Percentiles rank a stretch among this genome's conserved stretches.
Conservation (phyloP, 129 eudicot species). For the Flaveria ramosissima region DNA sequence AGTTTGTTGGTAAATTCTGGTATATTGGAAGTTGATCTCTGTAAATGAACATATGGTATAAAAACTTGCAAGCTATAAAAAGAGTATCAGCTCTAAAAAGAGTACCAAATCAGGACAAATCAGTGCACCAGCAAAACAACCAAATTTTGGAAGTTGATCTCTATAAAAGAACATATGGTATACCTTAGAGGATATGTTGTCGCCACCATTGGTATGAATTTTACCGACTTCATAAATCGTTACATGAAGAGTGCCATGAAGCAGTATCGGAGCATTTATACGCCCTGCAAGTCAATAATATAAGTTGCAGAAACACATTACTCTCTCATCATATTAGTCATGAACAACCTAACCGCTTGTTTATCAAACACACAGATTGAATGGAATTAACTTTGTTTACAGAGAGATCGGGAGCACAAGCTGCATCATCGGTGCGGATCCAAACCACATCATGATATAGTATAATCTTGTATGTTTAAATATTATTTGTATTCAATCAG, state of each 20-base stretch:
- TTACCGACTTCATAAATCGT: constrained; percentile 44
- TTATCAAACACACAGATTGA: background rate
- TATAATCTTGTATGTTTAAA: too few relatives aligned
- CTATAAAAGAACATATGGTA: background rate
- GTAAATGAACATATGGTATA: too few relatives aligned
- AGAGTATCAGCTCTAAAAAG: background rate
- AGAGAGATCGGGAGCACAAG: too few relatives aligned
- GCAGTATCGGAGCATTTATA: constrained; percentile 34
- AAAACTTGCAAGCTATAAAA: too few relatives aligned
- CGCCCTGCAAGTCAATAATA: constrained; percentile 23
- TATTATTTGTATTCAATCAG: too few relatives aligned
- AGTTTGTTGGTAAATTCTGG: too few relatives aligned
- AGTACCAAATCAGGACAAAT: background rate
- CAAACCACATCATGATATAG: too few relatives aligned
- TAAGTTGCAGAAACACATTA: constrained; percentile 13
- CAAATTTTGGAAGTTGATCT: background rate
- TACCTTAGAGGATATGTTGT: constrained; percentile 37
- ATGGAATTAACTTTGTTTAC: background rate
- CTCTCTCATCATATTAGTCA: constrained; percentile 14
- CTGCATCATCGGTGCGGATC: too few relatives aligned
- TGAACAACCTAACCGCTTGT: background rate
- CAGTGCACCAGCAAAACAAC: background rate
- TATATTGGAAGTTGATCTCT: too few relatives aligned
- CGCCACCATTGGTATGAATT: constrained; percentile 17
- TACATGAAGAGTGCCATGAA: constrained; percentile 45